Evolutionary conservation across 2,329 filamentous ascomycete genomes (phyloP), one percentile per base, ranked within the genome.

Genomic region (Neurospora sp.): DNA sequence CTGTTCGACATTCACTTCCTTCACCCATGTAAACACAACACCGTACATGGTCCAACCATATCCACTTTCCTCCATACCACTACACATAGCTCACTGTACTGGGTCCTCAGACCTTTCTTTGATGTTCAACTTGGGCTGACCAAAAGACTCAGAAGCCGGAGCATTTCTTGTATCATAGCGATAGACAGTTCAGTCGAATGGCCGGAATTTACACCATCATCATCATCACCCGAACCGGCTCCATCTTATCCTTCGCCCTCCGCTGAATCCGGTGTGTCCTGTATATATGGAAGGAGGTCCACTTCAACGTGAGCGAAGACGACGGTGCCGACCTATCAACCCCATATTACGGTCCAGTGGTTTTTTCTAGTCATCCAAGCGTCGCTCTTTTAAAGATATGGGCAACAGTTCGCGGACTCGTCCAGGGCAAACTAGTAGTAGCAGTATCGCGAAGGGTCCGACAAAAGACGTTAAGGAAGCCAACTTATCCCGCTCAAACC

Each of bases 401-500:
- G 72, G 71, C 71, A 67, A 62, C 37, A 33, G 62, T 57, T 71
- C 69, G 66, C 70, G 71, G 62, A 52, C 66, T 40, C 71, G 71
- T n/a, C 28, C 65, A 23, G 70, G 69, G 66, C 67, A 70, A 68
- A 57, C 69, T 68, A 72, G 70, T 68, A 73, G 73, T 76, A 70
- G 73, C 76, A 73, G 65, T 39, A 79, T 70, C 76, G 76, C 76
- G 75, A 77, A 73, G 72, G 75, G 73, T 66, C 72, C 69, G 66
- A 23, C 71, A 38, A 72, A 70, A 67, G 69, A 70, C 37, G 73
- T 78, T 72, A 79, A 77, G 76, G 77, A 78, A 39, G 72, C 77
- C 66, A 75, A 78, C 73, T 79, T 78, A 70, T 78, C 80, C 71
- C 74, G 79, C 41, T 75, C 77, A 69, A 69, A 66, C 33, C 70